Base-by-base conservation (phyloP, 495 filamentous ascomycete genomes). In the Clavariopsis aquatica region DNA sequence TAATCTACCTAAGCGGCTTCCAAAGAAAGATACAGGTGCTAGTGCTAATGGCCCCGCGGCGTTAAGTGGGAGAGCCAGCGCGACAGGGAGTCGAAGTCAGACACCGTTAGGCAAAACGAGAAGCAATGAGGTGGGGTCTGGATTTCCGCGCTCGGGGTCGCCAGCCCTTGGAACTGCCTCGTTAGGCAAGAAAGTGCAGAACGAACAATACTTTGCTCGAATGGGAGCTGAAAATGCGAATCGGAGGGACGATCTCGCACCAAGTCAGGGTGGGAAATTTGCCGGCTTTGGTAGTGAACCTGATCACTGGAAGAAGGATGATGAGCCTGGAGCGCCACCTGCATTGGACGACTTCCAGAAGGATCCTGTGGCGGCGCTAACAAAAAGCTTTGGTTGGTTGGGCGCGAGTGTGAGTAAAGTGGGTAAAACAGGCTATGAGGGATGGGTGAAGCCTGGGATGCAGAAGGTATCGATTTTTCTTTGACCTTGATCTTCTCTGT, bases 341-440 rank as follows among this genome's bases (percentile, higher is more conserved):
- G 85, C 83, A 0, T 74, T 93, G 23, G 88, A 95, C 57, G 92
- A 96, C 36, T 85, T 97, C 67, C 90, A 93, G 76, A 89, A 88
- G 67, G 94, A 98, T 75, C 92, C 95, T 1, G 82, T 98, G 60
- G 92, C 84, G 0, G 91, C 93, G 49, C 73, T 98, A 69, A 91
- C 84, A 26, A 97, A 96, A 77, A 89, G 94, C 6, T 93, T 97
- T 69, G 93, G 95, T 1, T 97, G 95, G 89, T 93, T 98, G 68
- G 83, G 90, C 19, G 86, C 82, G 13, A 88, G 90, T 31, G 92
- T 97, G 15, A 88, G 86, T 17, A 93, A 92, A 80, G 85, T 87
- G 60, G 94, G 92, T 15, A 94, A 96, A 81, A 90, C 83, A 0
- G 84, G 96, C 28, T 93, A 97, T 73, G 87, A 96, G 66, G 83